Percentiles rank a stretch among this genome's conserved stretches.
Evolutionary conservation across 352 stramenopile genomes (phyloP).

Genomic region (Pythium biforme): DNA sequence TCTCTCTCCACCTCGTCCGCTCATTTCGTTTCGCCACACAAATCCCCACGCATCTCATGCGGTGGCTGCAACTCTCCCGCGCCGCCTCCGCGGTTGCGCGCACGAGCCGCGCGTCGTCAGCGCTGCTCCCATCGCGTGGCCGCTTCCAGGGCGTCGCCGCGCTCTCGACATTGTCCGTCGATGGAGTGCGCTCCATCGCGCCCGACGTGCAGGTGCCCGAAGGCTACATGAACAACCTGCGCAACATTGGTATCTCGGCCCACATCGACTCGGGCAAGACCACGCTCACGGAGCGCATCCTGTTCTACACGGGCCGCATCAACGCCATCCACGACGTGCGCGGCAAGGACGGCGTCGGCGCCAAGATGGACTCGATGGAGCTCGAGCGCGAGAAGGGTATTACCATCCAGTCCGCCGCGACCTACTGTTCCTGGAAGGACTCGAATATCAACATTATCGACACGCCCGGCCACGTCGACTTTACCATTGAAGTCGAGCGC

Average conservation of each 20-base stretch:
- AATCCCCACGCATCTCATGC: slow-evolving; percentile 34
- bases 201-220: slow-evolving; percentile 44
- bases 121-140: slow-evolving; percentile 20
- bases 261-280: slow-evolving; percentile 99
- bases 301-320: slow-evolving; percentile 99
- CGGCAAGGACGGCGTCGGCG: slow-evolving; percentile 97
- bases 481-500: slow-evolving; percentile 98
- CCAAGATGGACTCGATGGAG: slow-evolving; percentile 99
- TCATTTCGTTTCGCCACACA: not conserved
- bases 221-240: slow-evolving; percentile 83
- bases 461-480: slow-evolving; percentile 99
- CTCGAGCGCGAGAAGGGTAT: slow-evolving; percentile 99
- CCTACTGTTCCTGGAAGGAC: slow-evolving; percentile 95
- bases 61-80: slow-evolving; percentile 56
- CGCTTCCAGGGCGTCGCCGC: slow-evolving; percentile 20
- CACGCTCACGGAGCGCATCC: slow-evolving; percentile 98
- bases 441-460: slow-evolving; percentile 99
- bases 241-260: slow-evolving; percentile 96
- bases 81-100: slow-evolving; percentile 31
- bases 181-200: slow-evolving; percentile 44
- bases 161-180: slow-evolving; percentile 5
- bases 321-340: slow-evolving; percentile 95
- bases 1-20: not conserved
- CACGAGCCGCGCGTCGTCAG: slow-evolving; percentile 20
- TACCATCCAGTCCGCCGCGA: slow-evolving; percentile 99